Evolutionary conservation across 2,329 filamentous ascomycete genomes (phyloP), one percentile per base, ranked within the genome.

Genomic region (Xylaria digitata): DNA sequence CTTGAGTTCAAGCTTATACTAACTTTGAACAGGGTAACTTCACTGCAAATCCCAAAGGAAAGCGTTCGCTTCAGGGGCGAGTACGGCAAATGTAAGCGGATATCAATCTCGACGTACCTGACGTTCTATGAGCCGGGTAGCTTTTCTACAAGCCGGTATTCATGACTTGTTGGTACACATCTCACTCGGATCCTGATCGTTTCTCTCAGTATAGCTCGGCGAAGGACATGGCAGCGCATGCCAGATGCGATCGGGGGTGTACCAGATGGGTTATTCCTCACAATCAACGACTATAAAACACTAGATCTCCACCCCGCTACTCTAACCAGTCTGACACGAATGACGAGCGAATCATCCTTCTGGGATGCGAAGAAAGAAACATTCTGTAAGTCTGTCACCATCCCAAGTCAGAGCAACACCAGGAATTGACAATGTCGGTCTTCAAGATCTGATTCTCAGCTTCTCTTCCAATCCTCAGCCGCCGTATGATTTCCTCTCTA

Each of bases 401-500:
- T 17, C 40, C 45, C 19, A 19, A 64, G 19, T 37, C 30, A 7
- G 23, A 37, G 21, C 46, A 11, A 53, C 5, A 50, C 63, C 8
- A 37, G 63, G 32, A 0, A 8, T 46, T 61, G 21, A 73, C 71
- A 66, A 74, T 55, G 46, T 23, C 3, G 23, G 21, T 61, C 26
- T n/a, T n/a, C 34, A 57, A 69, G 80, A 80, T 67, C 71, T 84
- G 43, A 81, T 83, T 58, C 75, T 84, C 58, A 80, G 81, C 40
- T 84, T 84, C 69, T 82, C 82, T 3, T 77, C 78, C 23, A 79
- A 81, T 60, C 80, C 82, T 23, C 80, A 78, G 49, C 81, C 82
- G 0, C 82, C 82, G 0, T 83, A 81, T 53, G 82, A 84, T 71
- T 84, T 83, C 67, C 74, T 83, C 9, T 83, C 81, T 48, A 81